Conservation (phyloP, 129 eudicot genomes). For the Dittrichia graveolens region DNA sequence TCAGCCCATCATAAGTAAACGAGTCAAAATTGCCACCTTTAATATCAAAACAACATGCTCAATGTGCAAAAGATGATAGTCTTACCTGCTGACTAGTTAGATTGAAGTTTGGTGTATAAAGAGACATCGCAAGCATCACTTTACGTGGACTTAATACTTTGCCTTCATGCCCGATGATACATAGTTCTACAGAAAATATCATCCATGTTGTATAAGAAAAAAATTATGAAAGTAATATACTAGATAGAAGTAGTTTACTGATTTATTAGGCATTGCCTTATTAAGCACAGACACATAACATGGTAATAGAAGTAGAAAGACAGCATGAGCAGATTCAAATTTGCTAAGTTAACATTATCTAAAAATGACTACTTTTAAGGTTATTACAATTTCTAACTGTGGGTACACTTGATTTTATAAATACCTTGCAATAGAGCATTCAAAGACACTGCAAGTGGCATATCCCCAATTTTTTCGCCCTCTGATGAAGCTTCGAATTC, state of each 20-base stretch:
- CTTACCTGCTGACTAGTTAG: constrained; percentile 79
- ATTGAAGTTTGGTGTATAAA: constrained; percentile 64
- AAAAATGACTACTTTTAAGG: not conserved
- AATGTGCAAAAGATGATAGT: not conserved
- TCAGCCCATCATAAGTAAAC: not conserved
- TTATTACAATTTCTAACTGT: too few species aligned
- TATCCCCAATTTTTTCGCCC: constrained; percentile 46
- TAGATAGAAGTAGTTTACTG: not conserved
- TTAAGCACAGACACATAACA: too few species aligned
- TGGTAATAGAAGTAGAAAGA: too few species aligned
- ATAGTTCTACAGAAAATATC: constrained; percentile 52
- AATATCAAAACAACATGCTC: not conserved
- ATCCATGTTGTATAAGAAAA: not conserved
- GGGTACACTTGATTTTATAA: not conserved
- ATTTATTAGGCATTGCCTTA: too few species aligned
- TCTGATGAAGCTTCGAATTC: constrained; percentile 45
- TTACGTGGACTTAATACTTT: constrained; percentile 62
- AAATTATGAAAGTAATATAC: not conserved
- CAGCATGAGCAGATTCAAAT: too few species aligned
- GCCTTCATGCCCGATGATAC: constrained; percentile 46
- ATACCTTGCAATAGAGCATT: constrained; percentile 68
- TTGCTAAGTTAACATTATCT: too few species aligned
- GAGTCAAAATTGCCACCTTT: not conserved
- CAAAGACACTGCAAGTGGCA: constrained; percentile 69
- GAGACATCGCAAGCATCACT: constrained; percentile 77